A percentile compares a stretch with the other conserved stretches of the same genome.
Evolutionary conservation across 2,329 filamentous ascomycete species (phyloP).

Genomic region (Diaporthe citrichinensis): DNA sequence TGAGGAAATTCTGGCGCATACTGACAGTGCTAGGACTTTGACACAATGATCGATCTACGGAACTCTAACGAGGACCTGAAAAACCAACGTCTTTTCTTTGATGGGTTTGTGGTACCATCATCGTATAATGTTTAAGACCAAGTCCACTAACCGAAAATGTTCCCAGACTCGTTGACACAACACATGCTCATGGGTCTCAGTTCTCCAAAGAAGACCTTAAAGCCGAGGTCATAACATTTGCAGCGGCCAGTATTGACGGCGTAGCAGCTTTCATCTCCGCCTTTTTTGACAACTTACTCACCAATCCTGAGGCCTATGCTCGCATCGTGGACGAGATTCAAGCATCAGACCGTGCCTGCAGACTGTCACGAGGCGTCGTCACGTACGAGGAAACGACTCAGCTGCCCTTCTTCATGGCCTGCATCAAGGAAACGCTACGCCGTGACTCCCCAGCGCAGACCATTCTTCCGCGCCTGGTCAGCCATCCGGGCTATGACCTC

Average conservation of each 20-base stretch:
- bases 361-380: neutral
- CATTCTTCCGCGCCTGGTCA: neutral
- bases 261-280: neutral
- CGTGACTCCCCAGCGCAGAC: neutral
- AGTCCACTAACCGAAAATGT: neutral
- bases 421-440: neutral
- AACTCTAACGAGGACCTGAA: neutral
- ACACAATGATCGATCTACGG: neutral
- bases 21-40: neutral
- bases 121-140: neutral
- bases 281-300: neutral
- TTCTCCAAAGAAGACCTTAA: neutral
- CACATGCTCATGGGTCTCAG: too few species aligned
- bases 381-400: neutral
- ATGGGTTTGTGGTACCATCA: neutral
- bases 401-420: constrained; percentile 5
- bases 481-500: neutral
- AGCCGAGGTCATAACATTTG: neutral
- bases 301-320: neutral
- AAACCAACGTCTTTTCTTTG: neutral
- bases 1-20: neutral
- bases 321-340: neutral
- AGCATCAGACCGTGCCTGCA: neutral
- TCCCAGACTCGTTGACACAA: neutral
- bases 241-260: neutral